Base-by-base conservation (phyloP, 2,329 filamentous ascomycete genomes). In the Diaporthe citriasiana region DNA sequence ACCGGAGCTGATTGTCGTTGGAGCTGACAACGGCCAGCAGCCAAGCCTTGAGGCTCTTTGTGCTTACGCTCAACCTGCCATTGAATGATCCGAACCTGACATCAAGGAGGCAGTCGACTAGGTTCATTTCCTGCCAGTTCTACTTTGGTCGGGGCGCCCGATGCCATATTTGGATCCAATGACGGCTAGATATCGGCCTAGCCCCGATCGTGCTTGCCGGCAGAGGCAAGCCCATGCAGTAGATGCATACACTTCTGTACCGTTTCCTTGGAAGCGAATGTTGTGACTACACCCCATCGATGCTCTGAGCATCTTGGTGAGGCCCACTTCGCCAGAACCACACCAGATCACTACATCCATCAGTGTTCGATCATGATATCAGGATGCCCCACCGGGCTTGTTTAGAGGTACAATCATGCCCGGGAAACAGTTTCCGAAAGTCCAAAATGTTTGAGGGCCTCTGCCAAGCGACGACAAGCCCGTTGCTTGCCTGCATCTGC, bases 31-130 rank as follows among this genome's bases (percentile, higher is more conserved):
- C 17, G 22, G 42, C 60, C 22, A 12, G 25, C 27, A 50, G 45
- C 42, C 27, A 65, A 65, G 60, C 60, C 60, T 66, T 66, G 60
- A 50, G 60, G 60, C 60, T 66, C 60, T 51, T 50, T 38, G 19
- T 66, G 42, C 45, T 6, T 3, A 9, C 30, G 22, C 19, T 17
- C 30, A 17, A 33, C 12, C 22, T 53, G 45, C 22, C 30, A 38
- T 38, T 38, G 4, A 19, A 13, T 35, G 12, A 51, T 33, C 33
- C 38, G 42, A 40, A 12, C 10, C 45, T 63, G 70, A 71, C 56
- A 71, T 71, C 56, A 63, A 60, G 33, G 10, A 33, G 33, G 30
- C 22, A 38, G 12, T 60, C 33, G 15, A 19, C 60, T 38, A 22
- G 12, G 30, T 66, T 66, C 42, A 19, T 50, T 15, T 40, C 17